phyloP scores from a whole-genome alignment of 1,284 basidiomycete species.

The Leucoagaricus sp. region DNA sequence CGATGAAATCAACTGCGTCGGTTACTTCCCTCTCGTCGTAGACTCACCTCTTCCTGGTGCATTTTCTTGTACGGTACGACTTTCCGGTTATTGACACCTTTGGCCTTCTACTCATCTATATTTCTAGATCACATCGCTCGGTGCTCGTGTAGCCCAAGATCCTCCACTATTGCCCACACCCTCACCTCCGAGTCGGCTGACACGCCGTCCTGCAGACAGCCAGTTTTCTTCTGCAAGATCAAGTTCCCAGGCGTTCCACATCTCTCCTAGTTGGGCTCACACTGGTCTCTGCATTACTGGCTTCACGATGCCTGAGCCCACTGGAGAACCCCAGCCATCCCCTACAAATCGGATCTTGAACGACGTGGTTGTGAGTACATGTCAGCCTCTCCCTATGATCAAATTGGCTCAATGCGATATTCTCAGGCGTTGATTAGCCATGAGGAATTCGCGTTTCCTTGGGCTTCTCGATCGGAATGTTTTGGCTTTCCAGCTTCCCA shows the following conservation, averaged over 20 bases:
- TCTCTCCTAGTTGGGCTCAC: slow-evolving; percentile 1
- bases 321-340: not conserved
- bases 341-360: not conserved
- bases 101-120: not conserved
- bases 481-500: not conserved
- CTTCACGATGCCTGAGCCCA: not conserved
- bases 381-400: not conserved
- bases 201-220: not conserved
- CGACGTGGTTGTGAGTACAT: not conserved
- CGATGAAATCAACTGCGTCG: not conserved
- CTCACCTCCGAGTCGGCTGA: not conserved
- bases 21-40: not conserved
- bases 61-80: not conserved
- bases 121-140: not conserved
- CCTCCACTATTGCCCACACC: not conserved
- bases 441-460: not conserved
- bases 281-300: slow-evolving; percentile 7
- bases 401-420: not conserved
- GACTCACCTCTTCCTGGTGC: not conserved
- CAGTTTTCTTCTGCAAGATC: not conserved
- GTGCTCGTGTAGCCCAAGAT: not conserved
- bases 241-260: not conserved
- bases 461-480: not conserved
- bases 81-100: not conserved
- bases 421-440: not conserved